phyloP scores from a whole-genome alignment of 2,329 filamentous ascomycete genomes.

The Colletotrichum phormii region DNA sequence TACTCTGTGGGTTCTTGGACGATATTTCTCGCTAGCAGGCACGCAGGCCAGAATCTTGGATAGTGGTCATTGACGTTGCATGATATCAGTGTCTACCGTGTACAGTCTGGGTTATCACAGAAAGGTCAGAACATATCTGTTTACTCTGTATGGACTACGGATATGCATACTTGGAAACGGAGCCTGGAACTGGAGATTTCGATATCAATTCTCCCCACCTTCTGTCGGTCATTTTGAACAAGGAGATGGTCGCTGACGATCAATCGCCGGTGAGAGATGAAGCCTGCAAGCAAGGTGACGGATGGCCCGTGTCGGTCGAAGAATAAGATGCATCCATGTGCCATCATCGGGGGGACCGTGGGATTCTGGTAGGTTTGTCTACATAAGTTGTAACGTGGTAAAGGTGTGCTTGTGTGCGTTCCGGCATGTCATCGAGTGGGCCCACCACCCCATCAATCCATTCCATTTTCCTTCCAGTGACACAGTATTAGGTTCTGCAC shows the following conservation, averaged over 20 bases:
- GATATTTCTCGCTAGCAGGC: background rate
- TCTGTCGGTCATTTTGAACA: background rate
- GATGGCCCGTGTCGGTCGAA: background rate
- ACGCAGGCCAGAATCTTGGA: too few species aligned
- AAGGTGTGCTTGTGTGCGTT: background rate
- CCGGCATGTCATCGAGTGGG: conserved; percentile 4
- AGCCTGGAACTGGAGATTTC: background rate
- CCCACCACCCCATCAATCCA: background rate
- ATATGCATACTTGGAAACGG: background rate
- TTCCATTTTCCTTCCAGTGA: background rate
- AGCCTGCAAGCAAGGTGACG: conserved; percentile 5
- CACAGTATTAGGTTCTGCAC: background rate
- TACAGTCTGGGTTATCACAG: background rate
- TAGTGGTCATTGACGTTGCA: background rate
- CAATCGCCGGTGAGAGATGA: conserved; percentile 11
- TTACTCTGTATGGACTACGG: too few species aligned
- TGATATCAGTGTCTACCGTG: background rate
- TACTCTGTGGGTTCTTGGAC: background rate
- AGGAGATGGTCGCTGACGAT: conserved; percentile 1
- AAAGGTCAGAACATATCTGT: too few species aligned
- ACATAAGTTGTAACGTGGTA: background rate
- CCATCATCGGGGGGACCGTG: background rate
- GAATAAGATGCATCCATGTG: background rate
- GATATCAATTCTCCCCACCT: background rate
- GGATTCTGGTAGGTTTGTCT: background rate